phyloP scores from a whole-genome alignment of 192 early-diverging fungal genomes.

The Coemansia sp. region DNA sequence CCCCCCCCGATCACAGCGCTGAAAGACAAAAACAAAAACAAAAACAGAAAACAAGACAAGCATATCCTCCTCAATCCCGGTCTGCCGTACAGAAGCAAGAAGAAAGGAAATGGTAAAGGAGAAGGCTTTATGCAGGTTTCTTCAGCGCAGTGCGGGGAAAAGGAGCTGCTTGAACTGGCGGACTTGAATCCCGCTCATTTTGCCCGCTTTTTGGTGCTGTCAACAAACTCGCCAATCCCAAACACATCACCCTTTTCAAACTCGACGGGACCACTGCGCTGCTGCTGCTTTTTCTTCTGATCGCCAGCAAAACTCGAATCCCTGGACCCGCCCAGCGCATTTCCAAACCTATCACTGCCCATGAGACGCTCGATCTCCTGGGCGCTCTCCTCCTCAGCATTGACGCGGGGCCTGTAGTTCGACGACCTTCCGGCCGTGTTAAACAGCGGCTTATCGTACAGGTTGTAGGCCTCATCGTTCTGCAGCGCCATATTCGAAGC shows the following conservation, averaged over 20 bases:
- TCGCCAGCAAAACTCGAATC: constrained; percentile 59
- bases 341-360: constrained; percentile 67
- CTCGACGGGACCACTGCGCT: constrained; percentile 81
- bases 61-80: neutral
- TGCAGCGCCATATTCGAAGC: constrained; percentile 87
- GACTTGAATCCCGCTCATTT: neutral
- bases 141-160: too few species aligned
- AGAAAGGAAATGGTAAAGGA: neutral
- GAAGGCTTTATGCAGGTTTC: neutral
- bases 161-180: too few species aligned
- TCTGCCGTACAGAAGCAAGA: neutral
- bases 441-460: constrained; percentile 98
- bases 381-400: constrained; percentile 59
- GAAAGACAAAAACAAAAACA: too few species aligned
- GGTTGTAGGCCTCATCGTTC: constrained; percentile 87
- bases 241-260: constrained; percentile 97
- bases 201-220: constrained; percentile 56
- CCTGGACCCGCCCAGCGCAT: constrained; percentile 63
- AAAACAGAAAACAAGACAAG: too few species aligned
- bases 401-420: constrained; percentile 80
- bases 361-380: constrained; percentile 65
- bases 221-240: constrained; percentile 87
- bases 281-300: constrained; percentile 20
- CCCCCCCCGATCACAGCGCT: too few species aligned
- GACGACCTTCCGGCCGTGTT: constrained; percentile 59